Evolutionary conservation across 1,284 basidiomycete genomes (phyloP), one percentile per base, ranked within the genome.

Genomic region (Apiotrichum veenhuisii): DNA sequence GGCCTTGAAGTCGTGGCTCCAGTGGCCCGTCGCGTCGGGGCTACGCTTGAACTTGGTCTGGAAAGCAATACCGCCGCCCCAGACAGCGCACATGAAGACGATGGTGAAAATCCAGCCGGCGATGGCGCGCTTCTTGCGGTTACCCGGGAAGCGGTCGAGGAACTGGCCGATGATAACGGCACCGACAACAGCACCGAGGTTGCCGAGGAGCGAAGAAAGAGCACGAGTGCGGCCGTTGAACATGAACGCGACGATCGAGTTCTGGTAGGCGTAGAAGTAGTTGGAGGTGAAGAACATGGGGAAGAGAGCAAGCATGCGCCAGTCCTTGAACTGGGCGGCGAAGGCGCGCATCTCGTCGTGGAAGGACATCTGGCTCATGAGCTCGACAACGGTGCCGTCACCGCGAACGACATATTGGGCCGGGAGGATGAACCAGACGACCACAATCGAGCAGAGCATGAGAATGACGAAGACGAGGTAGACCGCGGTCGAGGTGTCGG

Each of bases 391-490:
- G 12, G 69, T 72, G 25, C 70, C 71, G 57, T 74, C 69, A 5
- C 57, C 58, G 45, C 72, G 68, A 15, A 74, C 55, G 22, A 73
- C 67, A n/a, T 58, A 53, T 61, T 64, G 41, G 17, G 74, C 64
- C 2, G 72, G 72, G 2, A 76, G 68, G 44, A 76, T 53, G 18
- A 69, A 58, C 67, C 68, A 73, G 12, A 58, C 50, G 26, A 61
- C 61, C 36, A 46, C 59, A 34, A 72, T 66, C 20, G 64, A 58
- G 41, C 64, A 63, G 47, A 75, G 52, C 68, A 75, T 75, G 58
- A 77, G 70, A 62, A 76, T 68, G 42, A 76, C 48, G 57, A 77
- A 75, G 11, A 70, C 74, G 43, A 73, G 49, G 60, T 74, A 74
- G 30, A 72, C 65, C 14, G 59, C 64, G 15, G 74, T 77, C 10